phyloP scores from a whole-genome alignment of 371 early-diverging fungal species.

The Apophysomyces variabilis region DNA sequence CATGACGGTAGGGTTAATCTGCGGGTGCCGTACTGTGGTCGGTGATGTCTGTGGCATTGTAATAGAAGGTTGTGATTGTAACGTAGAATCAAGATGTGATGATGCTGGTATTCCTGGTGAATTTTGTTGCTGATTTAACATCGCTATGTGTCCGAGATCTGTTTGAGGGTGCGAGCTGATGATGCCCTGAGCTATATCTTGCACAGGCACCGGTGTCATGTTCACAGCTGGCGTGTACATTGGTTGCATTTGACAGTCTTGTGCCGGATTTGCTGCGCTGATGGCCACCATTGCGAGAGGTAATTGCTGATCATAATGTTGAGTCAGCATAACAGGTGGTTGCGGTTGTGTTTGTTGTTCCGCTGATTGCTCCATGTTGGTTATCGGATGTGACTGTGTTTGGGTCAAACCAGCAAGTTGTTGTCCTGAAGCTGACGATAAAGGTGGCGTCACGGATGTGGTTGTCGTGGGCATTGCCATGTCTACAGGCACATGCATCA shows the following conservation, averaged over 20 bases:
- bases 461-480: not conserved
- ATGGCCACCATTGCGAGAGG: not conserved
- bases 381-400: slow-evolving; percentile 2
- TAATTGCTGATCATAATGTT: slow-evolving; percentile 3
- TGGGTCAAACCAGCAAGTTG: slow-evolving; percentile 8
- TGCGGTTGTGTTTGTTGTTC: slow-evolving; percentile 9
- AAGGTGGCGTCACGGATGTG: slow-evolving; percentile 8
- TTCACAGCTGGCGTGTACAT: not conserved
- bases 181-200: not conserved
- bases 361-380: not conserved
- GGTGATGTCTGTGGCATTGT: not conserved
- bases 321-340: slow-evolving; percentile 2
- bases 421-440: slow-evolving; percentile 2
- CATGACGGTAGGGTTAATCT: not conserved
- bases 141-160: slow-evolving; percentile 1
- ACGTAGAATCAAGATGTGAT: not conserved
- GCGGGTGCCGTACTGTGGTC: not conserved
- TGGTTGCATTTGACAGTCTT: slow-evolving; percentile 1
- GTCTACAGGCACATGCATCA: not conserved
- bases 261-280: not conserved
- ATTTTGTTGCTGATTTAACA: not conserved
- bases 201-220: not conserved
- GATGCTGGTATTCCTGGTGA: not conserved
- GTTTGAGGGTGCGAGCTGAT: slow-evolving; percentile 6
- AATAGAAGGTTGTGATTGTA: not conserved